Evolutionary conservation across 805 yeast species (phyloP), one percentile per base, ranked within the genome.

Genomic region (Candida arabinofermentans): DNA sequence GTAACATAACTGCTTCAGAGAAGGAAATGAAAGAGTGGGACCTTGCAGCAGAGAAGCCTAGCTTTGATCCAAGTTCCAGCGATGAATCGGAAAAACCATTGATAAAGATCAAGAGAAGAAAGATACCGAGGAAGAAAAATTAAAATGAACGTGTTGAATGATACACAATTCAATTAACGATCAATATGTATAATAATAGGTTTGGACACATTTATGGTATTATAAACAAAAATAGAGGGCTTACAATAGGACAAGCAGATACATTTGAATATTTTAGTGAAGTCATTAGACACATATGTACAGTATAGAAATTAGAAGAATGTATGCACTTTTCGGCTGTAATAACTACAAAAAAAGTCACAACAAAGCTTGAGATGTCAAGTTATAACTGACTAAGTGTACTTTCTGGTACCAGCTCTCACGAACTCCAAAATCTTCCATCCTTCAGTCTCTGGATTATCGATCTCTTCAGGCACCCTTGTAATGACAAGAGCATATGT

Each of bases 401-500:
- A 89, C 46, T 81, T 84, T 68, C 96, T 82, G 29, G 96, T 83
- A 33, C 88, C 91, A 53, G 96, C 96, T 59, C 96, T 82, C 37
- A 87, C 96, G 61, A 91, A 86, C 69, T 91, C 98, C 58, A 91
- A 65, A 42, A 93, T 80, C 70, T 86, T 87, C 99, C 99, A 93
- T 26, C 99, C 99, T 59, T 87, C 96, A 19, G 99, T 93, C 57
- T 82, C 90, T 40, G 77, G 75, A 62, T 93, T 86, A 48, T 82
- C 96, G 58, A 93, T 79, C 46, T 90, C 89, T 64, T 90, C 99
- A 3, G 96, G 89, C 39, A 86, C 71, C 65, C 99, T 80, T 16
- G 99, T 89, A 54, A 93, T 71, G 18, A 91, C 99, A 89, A 93
- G 79, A 31, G 96, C 98, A 62, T 93, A 93, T n/a, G 95, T 83